phyloP scores from a whole-genome alignment of 345 rosid genomes.

The Eucalyptus urophylla region DNA sequence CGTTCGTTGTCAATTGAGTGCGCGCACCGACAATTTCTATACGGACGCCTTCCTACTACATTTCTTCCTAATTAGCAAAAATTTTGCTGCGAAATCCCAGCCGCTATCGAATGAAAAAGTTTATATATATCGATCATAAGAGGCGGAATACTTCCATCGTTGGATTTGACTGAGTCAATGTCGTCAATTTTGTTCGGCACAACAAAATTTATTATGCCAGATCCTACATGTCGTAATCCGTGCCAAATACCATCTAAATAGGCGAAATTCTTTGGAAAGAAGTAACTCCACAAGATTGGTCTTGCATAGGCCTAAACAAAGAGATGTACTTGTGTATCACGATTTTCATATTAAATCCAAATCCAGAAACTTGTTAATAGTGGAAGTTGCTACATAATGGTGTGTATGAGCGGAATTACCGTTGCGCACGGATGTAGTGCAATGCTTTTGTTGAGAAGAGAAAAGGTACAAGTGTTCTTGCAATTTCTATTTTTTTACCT shows the following conservation, averaged over 20 bases:
- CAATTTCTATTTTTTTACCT: not conserved
- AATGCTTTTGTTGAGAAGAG: not conserved
- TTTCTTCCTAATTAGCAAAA: not conserved
- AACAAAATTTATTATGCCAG: not conserved
- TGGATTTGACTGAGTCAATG: not conserved
- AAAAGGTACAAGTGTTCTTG: not conserved
- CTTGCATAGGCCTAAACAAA: not conserved
- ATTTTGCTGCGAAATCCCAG: too few species aligned
- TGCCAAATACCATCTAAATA: not conserved
- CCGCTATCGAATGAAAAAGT: not conserved
- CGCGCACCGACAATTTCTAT: not conserved
- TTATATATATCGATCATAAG: not conserved
- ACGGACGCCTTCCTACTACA: not conserved
- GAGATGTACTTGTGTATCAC: rapidly evolving
- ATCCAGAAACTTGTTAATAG: not conserved
- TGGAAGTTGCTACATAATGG: not conserved
- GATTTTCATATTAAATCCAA: not conserved
- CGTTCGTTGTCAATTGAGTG: not conserved
- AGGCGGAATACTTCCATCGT: not conserved
- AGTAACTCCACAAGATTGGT: rapidly evolving
- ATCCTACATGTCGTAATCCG: rapidly evolving
- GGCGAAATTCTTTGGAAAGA: rapidly evolving
- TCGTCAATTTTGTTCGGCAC: not conserved
- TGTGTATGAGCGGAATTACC: not conserved
- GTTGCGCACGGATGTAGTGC: not conserved